Base-by-base conservation (phyloP, 73 alveolate species). In the Urostyla sp. region DNA sequence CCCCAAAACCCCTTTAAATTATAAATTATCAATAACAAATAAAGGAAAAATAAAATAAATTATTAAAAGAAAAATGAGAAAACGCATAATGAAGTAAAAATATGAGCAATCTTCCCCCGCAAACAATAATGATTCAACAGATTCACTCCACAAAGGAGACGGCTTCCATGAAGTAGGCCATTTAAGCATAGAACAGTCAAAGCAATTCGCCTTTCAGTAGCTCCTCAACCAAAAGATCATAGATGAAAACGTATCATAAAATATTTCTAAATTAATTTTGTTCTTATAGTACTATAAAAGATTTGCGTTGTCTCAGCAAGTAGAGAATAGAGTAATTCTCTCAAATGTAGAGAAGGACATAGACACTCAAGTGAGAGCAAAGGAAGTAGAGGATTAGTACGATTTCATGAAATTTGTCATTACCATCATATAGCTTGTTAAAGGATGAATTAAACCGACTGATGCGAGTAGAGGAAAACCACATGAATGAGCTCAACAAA, bases 381-480 rank as follows among this genome's bases (percentile, higher is more conserved):
- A 63, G 30, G 79, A 63, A 46, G 36, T 38, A 6, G 11, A 63
- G 44, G 37, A 63, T 43, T 43, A 31, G 79, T 63, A 63, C 32
- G 55, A 34, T 58, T 5, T 58, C 24, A 43, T 38, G 50, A 4
- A 37, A 40, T 11, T 20, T n/a, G n/a, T 50, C 23, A 50, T 18
- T 16, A 10, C 23, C 20, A 50, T n/a, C 10, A 38, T 63, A 43
- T 38, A 63, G 79, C 20, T 57, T 10, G 23, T 40, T 63, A 63
- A 45, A 20, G 2, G 79, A 63, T 24, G 79, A 63, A 8, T 43
- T 63, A 21, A 63, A 32, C 23, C 1, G 16, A 3, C 28, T 63
- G 36, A 38, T 20, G 60, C n/a, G 43, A 38, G 44, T 63, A 38
- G 79, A 63, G 44, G 79, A 63, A 21, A 60, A 63, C n/a, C 79